Evolutionary conservation across 1,284 basidiomycete species (phyloP), one percentile per base, ranked within the genome.

Genomic region (Grifola frondosa): DNA sequence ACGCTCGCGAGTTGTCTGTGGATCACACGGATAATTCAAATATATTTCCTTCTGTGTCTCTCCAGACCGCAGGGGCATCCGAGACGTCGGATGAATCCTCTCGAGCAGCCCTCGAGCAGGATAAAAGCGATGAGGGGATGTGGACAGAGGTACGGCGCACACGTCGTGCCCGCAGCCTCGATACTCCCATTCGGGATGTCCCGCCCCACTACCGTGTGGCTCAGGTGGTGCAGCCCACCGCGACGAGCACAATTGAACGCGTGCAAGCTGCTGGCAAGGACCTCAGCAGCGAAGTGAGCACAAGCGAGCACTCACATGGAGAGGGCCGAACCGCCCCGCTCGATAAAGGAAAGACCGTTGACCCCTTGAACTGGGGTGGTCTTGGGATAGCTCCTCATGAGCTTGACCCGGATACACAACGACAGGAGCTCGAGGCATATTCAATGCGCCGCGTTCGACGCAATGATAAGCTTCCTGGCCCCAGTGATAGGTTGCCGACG

Each of bases 361-460:
- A 53, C 33, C 32, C 50, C 17, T 35, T n/a, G 24, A 49, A 53
- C 40, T 53, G 48, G 48, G 50, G 48, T 20, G 37, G 26, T 7
- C 32, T 32, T 10, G 37, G 29, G 20, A 40, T 52, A 7, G 30
- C 28, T 11, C 10, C 31, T 3, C 16, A 31, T 1, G 50, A 52
- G 37, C 40, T 52, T 3, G 40, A 49, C 23, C 29, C 38, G 7
- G 44, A 44, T 12, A 30, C 42, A 28, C 46, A 48, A 16, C 42
- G 37, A 15, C 15, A 24, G 13, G 45, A 23, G 15, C 36, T 23
- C 19, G 29, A 23, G 22, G 3, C 2, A 16, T 37, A 19, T n/a
- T 16, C 30, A 3, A 15, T 30, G 3, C 28, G 24, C 8, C 26
- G 28, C 4, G 10, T n/a, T n/a, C n/a, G n/a, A n/a, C n/a, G n/a